Base-by-base conservation (phyloP, 495 filamentous ascomycete genomes). In the Hypoxylon subgilvum region DNA sequence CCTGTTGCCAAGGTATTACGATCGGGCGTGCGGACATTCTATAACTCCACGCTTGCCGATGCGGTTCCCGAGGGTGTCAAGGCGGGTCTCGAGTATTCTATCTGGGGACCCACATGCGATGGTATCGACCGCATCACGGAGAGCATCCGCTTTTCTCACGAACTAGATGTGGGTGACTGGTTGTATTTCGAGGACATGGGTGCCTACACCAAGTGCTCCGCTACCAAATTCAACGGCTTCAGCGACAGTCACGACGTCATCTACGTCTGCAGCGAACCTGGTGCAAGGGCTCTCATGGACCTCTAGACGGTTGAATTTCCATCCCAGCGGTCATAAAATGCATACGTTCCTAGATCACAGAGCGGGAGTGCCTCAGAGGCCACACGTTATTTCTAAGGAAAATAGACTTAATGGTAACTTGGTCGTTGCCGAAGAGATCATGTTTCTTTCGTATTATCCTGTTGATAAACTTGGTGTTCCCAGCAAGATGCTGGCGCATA, bases 111-210 rank as follows among this genome's bases (percentile, higher is more conserved):
- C 10, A 97, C 95, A 17, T 99, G 94, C 68, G 94, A 99, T 71
- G 92, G 92, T 52, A 96, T 97, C 67, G 94, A 99, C 77, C 89
- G 89, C 61, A 92, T 97, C 72, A 81, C 86, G 16, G 80, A 88
- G 66, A 88, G 84, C 57, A 91, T 88, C 72, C 79, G 75, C 53
- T 86, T 96, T 65, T 74, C 83, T 13, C 84, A 86, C 14, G 80
- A 86, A 35, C 69, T 99, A 21, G 86, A 96, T 68, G 88, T 92
- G 10, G 92, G 93, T 23, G 94, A 99, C 71, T 99, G 94, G 94
- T 79, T 99, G 13, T 97, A 94, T 73, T 99, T 97, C 68, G 90
- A 96, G 76, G 84, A 96, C 30, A 99, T 99, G 94, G 94, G 94
- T 44, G 94, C 94, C 46, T 99, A 99, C 72, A 96, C 94, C 64